Evolutionary conservation across 163 green algal species (phyloP).

Genomic region (Chlamydomonas reinhardtii): DNA sequence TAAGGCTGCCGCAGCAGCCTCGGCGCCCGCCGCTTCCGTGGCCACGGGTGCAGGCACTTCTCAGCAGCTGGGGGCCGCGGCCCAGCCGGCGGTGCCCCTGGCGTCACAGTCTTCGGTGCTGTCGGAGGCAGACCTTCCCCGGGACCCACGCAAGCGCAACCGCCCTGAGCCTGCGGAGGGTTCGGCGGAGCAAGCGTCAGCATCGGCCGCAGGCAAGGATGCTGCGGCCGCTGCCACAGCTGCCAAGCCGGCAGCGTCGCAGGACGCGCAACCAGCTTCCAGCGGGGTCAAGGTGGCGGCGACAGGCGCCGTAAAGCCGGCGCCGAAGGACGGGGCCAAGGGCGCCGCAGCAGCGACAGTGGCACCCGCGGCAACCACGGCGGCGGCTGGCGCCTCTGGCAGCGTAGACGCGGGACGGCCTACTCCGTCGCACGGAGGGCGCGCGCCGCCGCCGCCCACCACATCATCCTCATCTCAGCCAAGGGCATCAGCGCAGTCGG

Average conservation of each 20-base stretch:
- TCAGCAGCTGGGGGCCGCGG: too few species aligned
- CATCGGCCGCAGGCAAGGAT: neutral
- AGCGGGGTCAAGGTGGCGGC: neutral
- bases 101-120: neutral
- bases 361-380: too few species aligned
- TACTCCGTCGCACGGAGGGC: too few species aligned
- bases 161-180: neutral
- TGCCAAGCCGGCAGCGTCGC: neutral
- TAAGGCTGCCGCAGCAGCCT: too few species aligned
- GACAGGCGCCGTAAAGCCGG: neutral
- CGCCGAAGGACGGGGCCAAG: neutral
- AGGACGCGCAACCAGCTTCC: neutral
- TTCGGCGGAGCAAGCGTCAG: neutral
- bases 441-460: too few species aligned
- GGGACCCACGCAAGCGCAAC: constrained; percentile 21
- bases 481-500: too few species aligned
- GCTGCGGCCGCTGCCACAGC: too few species aligned
- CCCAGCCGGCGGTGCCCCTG: neutral
- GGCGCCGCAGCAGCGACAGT: too few species aligned
- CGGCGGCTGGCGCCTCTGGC: too few species aligned
- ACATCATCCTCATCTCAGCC: too few species aligned
- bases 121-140: constrained; percentile 1
- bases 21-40: too few species aligned
- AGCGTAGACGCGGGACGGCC: too few species aligned
- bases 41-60: neutral